These are phyloP conservation scores for Capsicum chinense DNA, from an alignment of 257 asterid genomes.

Conservation along the genomic window DNA sequence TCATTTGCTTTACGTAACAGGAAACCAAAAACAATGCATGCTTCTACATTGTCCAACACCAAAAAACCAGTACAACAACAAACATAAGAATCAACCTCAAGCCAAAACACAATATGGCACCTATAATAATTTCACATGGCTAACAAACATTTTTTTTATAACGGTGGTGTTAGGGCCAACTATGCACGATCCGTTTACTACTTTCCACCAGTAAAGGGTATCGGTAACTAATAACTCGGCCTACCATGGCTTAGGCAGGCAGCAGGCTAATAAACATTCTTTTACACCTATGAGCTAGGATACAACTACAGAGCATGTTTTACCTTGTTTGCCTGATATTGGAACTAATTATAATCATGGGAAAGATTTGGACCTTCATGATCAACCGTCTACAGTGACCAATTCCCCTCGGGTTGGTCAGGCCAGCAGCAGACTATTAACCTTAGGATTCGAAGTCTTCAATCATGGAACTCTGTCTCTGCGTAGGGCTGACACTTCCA, in stretches of 20 bases:
- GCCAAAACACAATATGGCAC: background rate
- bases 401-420: background rate
- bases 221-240: background rate
- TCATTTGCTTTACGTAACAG: slow-evolving; percentile 4
- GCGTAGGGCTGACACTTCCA: slow-evolving; percentile 93
- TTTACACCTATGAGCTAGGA: background rate
- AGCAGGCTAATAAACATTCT: background rate
- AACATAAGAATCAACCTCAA: background rate
- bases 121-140: background rate
- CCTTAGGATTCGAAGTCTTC: slow-evolving; percentile 23
- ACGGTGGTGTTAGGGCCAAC: background rate
- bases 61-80: slow-evolving; percentile 6
- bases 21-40: background rate
- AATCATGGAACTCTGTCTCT: slow-evolving; percentile 53
- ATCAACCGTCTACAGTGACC: background rate
- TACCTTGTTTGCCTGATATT: background rate
- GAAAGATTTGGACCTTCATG: slow-evolving; percentile 4
- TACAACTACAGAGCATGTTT: slow-evolving; percentile 2
- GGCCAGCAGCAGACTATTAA: slow-evolving; percentile 7
- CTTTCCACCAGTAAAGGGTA: background rate
- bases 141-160: background rate
- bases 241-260: background rate
- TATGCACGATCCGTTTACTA: background rate
- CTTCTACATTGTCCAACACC: background rate
- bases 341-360: background rate